Evolutionary conservation across 768 basidiomycete genomes (phyloP).

Genomic region (Steccherinum ochraceum): DNA sequence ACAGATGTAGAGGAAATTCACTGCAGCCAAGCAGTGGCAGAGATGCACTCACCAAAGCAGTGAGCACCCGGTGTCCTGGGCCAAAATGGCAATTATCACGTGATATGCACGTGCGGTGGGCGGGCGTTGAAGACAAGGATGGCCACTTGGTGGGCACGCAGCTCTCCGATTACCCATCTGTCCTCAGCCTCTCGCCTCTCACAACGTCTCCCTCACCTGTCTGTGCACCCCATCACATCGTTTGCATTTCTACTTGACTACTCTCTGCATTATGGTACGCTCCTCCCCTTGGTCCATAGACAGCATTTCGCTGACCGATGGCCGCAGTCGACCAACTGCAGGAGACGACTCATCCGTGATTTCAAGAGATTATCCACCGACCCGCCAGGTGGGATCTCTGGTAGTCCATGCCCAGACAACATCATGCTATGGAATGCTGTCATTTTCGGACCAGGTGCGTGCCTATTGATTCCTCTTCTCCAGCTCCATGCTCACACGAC

Average conservation of each 20-base stretch:
- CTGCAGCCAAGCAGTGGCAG: neutral
- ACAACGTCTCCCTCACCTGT: no score
- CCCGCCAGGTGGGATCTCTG: slow-evolving; percentile 93
- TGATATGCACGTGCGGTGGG: neutral
- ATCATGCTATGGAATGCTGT: slow-evolving; percentile 99
- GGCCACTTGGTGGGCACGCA: no score
- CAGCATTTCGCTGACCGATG: neutral
- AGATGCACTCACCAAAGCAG: no score
- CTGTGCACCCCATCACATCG: no score
- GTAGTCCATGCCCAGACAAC: slow-evolving; percentile 95
- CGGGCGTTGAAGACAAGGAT: no score
- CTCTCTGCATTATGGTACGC: no score
- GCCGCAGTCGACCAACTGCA: slow-evolving; percentile 83
- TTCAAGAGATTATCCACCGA: slow-evolving; percentile 94
- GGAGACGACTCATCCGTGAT: slow-evolving; percentile 93
- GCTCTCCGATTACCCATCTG: no score
- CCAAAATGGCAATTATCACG: neutral
- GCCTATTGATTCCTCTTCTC: neutral
- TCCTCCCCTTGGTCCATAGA: no score
- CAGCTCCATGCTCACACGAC: neutral
- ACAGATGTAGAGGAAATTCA: neutral
- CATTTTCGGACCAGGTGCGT: slow-evolving; percentile 94
- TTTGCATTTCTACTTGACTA: no score
- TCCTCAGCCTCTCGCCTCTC: no score
- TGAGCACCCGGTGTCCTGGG: no score